Evolutionary conservation across 169 alveolate genomes (phyloP).

Genomic region (Eimeria maxima): DNA sequence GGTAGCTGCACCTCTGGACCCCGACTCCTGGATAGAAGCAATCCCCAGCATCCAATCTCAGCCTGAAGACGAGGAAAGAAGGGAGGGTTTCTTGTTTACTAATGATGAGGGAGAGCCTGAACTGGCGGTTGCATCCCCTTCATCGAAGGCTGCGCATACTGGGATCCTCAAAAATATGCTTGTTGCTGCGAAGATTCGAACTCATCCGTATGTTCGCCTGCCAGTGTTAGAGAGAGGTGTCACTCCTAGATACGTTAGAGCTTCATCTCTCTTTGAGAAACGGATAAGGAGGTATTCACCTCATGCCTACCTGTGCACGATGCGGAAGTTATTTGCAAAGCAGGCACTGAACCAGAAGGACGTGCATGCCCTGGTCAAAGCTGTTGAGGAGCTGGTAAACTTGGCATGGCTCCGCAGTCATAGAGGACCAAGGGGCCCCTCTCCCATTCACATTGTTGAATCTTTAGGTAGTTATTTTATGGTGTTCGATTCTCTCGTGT

Average conservation of each 20-base stretch:
- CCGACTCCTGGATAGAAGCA: background rate
- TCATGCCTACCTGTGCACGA: background rate
- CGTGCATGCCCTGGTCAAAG: background rate
- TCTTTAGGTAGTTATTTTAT: background rate
- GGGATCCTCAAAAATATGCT: background rate
- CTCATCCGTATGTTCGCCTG: background rate
- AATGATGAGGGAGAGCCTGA: background rate
- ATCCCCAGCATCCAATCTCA: background rate
- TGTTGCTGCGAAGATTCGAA: background rate
- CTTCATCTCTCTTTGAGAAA: background rate
- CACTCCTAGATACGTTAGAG: background rate
- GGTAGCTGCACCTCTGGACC: background rate
- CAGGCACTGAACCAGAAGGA: background rate
- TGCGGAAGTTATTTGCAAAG: background rate
- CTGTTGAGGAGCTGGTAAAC: background rate
- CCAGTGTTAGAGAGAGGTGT: background rate
- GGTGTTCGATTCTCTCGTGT: background rate
- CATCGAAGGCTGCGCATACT: background rate
- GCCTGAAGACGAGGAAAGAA: background rate
- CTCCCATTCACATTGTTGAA: background rate
- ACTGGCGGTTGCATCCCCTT: background rate
- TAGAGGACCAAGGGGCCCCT: background rate
- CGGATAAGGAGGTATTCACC: too few species aligned
- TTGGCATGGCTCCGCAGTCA: background rate
- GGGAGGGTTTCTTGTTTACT: background rate